Base-by-base conservation (phyloP, 2,329 filamentous ascomycete species). In the Aspergillus brasiliensis region DNA sequence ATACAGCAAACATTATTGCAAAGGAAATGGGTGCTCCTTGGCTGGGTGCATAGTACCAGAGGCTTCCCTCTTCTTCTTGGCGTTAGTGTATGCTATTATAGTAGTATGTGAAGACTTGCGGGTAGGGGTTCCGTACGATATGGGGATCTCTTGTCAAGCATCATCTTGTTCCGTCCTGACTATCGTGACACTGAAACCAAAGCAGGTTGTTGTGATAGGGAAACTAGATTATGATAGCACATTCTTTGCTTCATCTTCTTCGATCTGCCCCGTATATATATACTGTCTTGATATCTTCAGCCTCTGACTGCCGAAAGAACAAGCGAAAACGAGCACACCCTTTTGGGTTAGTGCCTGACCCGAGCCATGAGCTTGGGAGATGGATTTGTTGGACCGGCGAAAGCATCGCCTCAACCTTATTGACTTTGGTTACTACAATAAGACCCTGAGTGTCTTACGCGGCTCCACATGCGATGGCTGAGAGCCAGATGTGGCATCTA, bases 21-120 rank as follows among this genome's bases (percentile, higher is more conserved):
- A 80, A 80, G 8, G 71, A 72, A 44, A 78, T 76, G 3, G 78
- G 72, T 6, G 74, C 73, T 4, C 75, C 77, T 66, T 78, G 77
- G 42, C 74, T 77, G 2, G 78, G 78, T 8, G 71, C 70, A 66
- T 80, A 79, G 61, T 73, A 73, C 73, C 75, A 80, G 56, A 73
- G 68, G 51, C 74, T 76, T 21, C 68, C 73, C 37, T 71, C 67
- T 59, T 75, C 73, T 74, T 21, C 10, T 17, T 28, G 8, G 25
- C 37, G 40, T 71, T 46, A 69, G 63, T 38, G 57, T 40, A 25
- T 13, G 34, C 19, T 25, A 7, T 21, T 21, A 44, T 44, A 19
- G 40, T n/a, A 17, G 5, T 5, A 44, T 47, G 15, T 11, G 60
- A 67, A 58, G 27, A 68, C 65, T 3, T 11, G 19, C 37, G 8